Conservation (phyloP, 176 grass and related monocot genomes). For the Carex scoparia region DNA sequence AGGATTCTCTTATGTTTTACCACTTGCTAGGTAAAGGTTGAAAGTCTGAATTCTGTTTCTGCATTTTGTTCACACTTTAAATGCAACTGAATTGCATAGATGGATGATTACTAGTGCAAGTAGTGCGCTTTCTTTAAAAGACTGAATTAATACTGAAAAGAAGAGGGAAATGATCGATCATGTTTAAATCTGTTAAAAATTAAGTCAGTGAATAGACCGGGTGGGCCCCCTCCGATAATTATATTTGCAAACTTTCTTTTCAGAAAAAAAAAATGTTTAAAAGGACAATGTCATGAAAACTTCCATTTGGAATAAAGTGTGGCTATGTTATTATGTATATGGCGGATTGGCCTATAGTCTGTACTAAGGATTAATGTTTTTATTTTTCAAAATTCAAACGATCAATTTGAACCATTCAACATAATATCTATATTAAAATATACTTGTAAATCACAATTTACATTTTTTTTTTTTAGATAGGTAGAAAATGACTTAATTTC, state of each 20-base stretch:
- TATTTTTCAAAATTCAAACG: too few relatives aligned
- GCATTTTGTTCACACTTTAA: neutral
- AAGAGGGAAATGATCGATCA: neutral
- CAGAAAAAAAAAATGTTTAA: neutral
- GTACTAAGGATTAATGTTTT: too few relatives aligned
- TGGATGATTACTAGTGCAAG: neutral
- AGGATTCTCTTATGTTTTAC: neutral
- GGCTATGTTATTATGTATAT: too few relatives aligned
- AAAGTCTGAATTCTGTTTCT: neutral
- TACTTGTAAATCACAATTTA: too few relatives aligned
- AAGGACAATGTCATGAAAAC: neutral
- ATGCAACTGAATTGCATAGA: neutral
- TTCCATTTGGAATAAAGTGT: neutral
- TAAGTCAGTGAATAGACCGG: neutral
- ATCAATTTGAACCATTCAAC: too few relatives aligned
- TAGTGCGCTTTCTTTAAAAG: conserved; percentile 9
- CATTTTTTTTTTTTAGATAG: too few relatives aligned
- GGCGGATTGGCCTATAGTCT: too few relatives aligned
- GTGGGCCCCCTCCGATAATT: neutral
- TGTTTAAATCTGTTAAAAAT: neutral
- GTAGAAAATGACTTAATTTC: too few relatives aligned
- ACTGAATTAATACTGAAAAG: neutral
- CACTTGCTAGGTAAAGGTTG: neutral
- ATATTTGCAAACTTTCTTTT: neutral
- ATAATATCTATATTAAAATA: too few relatives aligned